These are phyloP conservation scores for Evernia prunastri DNA, from an alignment of 495 filamentous ascomycete genomes.

Conservation along the genomic window DNA sequence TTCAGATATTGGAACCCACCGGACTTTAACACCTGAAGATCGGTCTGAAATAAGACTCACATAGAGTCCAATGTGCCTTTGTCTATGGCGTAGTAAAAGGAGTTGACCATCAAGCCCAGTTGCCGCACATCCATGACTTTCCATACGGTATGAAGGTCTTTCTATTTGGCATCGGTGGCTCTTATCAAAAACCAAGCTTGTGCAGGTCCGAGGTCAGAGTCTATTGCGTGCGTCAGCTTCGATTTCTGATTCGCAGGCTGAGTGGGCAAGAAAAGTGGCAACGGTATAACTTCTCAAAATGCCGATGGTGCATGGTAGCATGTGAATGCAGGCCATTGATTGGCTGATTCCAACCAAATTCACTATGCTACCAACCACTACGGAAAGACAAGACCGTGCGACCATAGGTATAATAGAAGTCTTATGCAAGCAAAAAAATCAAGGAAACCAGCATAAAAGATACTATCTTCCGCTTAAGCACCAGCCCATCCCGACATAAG, in stretches of 20 bases:
- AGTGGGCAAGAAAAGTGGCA: neutral
- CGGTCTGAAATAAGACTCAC: neutral
- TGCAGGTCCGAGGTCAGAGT: neutral
- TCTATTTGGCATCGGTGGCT: neutral
- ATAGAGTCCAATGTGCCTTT: slow-evolving; percentile 5
- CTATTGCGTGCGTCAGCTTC: neutral
- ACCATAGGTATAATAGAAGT: too few species aligned
- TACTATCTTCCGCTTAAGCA: too few species aligned
- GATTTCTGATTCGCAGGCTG: neutral
- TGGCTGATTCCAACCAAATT: too few species aligned
- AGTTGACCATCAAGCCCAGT: neutral
- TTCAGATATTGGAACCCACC: neutral
- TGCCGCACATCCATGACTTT: neutral
- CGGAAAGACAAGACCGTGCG: too few species aligned
- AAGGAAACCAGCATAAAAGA: too few species aligned
- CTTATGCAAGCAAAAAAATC: too few species aligned
- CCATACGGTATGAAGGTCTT: slow-evolving; percentile 4
- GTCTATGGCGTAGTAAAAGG: neutral
- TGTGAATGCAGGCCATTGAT: too few species aligned
- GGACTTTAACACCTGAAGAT: neutral
- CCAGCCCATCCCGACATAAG: too few species aligned
- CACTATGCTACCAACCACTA: too few species aligned
- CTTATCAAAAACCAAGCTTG: neutral
- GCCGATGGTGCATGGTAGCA: too few species aligned
- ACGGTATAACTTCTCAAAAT: neutral